Evolutionary conservation across 805 yeast species (phyloP), one percentile per base, ranked within the genome.

Genomic region (Zygosaccharomyces rouxii): DNA sequence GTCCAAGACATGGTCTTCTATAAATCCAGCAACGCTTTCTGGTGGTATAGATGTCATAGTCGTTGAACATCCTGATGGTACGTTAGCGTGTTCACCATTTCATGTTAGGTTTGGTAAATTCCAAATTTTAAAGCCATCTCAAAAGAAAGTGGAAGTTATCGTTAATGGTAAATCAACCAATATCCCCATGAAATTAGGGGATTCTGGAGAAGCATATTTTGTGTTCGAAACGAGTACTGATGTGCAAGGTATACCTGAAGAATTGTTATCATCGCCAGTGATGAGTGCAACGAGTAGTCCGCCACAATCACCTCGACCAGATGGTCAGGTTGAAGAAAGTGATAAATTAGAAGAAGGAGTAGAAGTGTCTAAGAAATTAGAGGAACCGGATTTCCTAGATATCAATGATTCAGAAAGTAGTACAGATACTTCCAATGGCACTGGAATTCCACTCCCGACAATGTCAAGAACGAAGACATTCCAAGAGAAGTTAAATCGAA

Each of bases 1-100:
- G 6, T 90, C 96, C 49, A 89, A 89, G 67, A 94, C 97, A 43
- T 92, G 97, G 98, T 89, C 89, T 55, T 88, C 97, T 23, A 81
- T 94, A 56, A 94, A 94, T 61, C 99, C 99, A 2, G 89, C 98
- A 1, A 94, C 99, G 0, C 76, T 94, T 14, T 83, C 95, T 18
- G 99, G 99, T 4, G 99, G 98, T 18, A 94, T 94, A 66, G 99
- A 94, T 67, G 89, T 94, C 47, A 88, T 94, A 35, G 98, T 90
- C 7, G 84, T 94, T 10, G 96, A 92, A 68, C 95, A 88, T 62
- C 86, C 86, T 10, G 82, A 84, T 63, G 82, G 84, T 1, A 77
- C 84, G 23, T 69, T 86, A 31, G 84, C 86, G 46, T 90, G 98
- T 60, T 88, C 97, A 6, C 99, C 99, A 4, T 94, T 95, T 76